Evolutionary conservation across 2,329 filamentous ascomycete species (phyloP).

Genomic region (Pseudogymnoascus sp.): DNA sequence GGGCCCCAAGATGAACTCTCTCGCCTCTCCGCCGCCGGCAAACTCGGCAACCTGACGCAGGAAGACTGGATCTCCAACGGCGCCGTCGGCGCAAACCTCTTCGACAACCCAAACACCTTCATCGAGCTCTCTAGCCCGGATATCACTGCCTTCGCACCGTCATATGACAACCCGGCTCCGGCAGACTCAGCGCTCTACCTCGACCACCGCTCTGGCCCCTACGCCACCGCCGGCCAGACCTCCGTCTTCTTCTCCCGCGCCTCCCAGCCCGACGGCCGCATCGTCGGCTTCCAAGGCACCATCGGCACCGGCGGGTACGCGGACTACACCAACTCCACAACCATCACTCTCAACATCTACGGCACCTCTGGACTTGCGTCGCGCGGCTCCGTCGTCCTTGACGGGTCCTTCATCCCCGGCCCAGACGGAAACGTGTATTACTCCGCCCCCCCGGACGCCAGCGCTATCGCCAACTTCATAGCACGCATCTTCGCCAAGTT

Average conservation of each 20-base stretch:
- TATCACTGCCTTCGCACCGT: conserved; percentile 40
- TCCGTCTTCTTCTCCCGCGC: conserved; percentile 45
- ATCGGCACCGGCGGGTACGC: conserved; percentile 40
- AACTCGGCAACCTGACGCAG: conserved; percentile 27
- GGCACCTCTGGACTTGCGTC: conserved; percentile 47
- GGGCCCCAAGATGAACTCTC: conserved; percentile 29
- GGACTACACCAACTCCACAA: conserved; percentile 34
- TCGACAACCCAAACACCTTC: conserved; percentile 49
- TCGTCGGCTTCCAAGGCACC: conserved; percentile 43
- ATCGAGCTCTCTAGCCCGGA: conserved; percentile 37
- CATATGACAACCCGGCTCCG: conserved; percentile 36
- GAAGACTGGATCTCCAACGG: conserved; percentile 41
- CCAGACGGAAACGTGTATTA: conserved; percentile 39
- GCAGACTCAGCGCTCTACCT: conserved; percentile 41
- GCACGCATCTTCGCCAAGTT: conserved; percentile 40
- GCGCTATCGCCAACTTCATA: conserved; percentile 43
- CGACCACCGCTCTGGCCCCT: conserved; percentile 40
- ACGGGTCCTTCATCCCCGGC: conserved; percentile 36
- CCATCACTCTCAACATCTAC: conserved; percentile 49
- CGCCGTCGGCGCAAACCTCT: conserved; percentile 41
- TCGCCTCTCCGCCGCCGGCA: conserved; percentile 29
- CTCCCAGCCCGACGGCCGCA: conserved; percentile 33
- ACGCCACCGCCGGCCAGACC: conserved; percentile 45
- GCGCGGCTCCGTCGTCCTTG: conserved; percentile 38
- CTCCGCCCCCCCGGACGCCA: conserved; percentile 38